Percentiles rank a stretch among this genome's conserved stretches.
phyloP scores from a whole-genome alignment of 1,284 basidiomycete genomes.

The Irpex sp. region DNA sequence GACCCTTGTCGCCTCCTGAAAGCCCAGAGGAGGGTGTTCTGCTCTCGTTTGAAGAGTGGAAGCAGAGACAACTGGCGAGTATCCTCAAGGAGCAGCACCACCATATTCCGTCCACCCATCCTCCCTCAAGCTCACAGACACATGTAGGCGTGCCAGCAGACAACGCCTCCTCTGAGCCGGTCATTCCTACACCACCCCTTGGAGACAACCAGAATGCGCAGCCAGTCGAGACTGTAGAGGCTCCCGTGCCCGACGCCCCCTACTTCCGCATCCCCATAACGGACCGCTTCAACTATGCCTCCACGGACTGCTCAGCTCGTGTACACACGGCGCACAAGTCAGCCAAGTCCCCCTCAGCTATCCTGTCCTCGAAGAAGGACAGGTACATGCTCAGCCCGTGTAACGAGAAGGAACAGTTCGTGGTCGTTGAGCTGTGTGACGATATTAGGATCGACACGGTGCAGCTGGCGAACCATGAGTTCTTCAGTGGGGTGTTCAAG shows the following conservation, averaged over 20 bases:
- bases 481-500: slow-evolving; percentile 96
- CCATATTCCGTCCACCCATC: slow-evolving; percentile 11
- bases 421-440: slow-evolving; percentile 95
- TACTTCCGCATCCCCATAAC: slow-evolving; percentile 66
- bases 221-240: slow-evolving; percentile 10
- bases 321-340: slow-evolving; percentile 82
- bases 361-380: slow-evolving; percentile 90
- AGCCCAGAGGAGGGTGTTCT: slow-evolving; percentile 58
- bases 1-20: slow-evolving; percentile 45
- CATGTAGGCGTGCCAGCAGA: slow-evolving; percentile 14
- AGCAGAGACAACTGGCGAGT: slow-evolving; percentile 55
- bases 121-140: slow-evolving; percentile 17
- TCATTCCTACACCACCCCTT: background rate
- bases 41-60: slow-evolving; percentile 91
- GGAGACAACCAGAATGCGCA: background rate
- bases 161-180: slow-evolving; percentile 1
- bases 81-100: slow-evolving; percentile 24
- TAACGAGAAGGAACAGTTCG: slow-evolving; percentile 70
- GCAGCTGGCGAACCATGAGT: slow-evolving; percentile 96
- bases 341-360: slow-evolving; percentile 81
- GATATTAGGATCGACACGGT: slow-evolving; percentile 96
- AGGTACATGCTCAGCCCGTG: slow-evolving; percentile 98
- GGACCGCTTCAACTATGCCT: slow-evolving; percentile 93
- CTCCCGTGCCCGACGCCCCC: slow-evolving; percentile 39
- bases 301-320: slow-evolving; percentile 89